Evolutionary conservation across 2,329 filamentous ascomycete species (phyloP).

Genomic region (Apiospora rasikravindrae): DNA sequence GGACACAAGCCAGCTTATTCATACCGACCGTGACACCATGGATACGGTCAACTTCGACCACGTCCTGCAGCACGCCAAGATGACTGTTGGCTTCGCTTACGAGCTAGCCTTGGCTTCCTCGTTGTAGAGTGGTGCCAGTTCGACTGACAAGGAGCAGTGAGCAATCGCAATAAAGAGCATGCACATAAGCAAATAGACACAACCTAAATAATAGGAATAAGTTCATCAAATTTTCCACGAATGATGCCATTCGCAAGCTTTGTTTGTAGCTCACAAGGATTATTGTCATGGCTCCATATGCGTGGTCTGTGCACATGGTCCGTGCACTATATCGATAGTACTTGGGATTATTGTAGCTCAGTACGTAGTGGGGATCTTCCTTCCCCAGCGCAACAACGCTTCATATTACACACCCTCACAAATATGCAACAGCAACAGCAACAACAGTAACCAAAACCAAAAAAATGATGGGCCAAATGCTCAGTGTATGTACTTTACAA

Average conservation of each 20-base stretch:
- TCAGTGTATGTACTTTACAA: conserved; percentile 7
- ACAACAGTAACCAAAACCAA: not conserved
- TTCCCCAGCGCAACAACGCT: no score
- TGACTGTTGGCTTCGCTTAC: conserved; percentile 53
- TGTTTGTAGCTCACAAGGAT: no score
- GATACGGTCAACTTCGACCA: conserved; percentile 71
- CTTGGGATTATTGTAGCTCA: no score
- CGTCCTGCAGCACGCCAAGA: conserved; percentile 66
- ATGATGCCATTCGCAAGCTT: not conserved
- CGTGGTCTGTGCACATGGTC: no score
- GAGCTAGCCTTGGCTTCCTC: conserved; percentile 45
- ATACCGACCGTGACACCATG: conserved; percentile 74
- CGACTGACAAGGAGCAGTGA: not conserved
- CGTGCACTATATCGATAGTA: no score
- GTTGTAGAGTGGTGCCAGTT: not conserved
- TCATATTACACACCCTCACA: no score
- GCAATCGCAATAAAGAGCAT: not conserved
- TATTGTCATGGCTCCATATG: no score
- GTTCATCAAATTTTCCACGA: not conserved
- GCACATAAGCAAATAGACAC: not conserved
- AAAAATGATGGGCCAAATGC: not conserved
- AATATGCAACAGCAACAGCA: not conserved
- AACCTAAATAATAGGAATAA: not conserved
- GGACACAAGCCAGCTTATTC: conserved; percentile 71
- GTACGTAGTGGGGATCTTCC: no score